A percentile compares a stretch with the other conserved stretches of the same genome.
These are phyloP conservation scores for Scenedesmus sp. DNA, from an alignment of 163 green algal genomes.

Conservation along the genomic window DNA sequence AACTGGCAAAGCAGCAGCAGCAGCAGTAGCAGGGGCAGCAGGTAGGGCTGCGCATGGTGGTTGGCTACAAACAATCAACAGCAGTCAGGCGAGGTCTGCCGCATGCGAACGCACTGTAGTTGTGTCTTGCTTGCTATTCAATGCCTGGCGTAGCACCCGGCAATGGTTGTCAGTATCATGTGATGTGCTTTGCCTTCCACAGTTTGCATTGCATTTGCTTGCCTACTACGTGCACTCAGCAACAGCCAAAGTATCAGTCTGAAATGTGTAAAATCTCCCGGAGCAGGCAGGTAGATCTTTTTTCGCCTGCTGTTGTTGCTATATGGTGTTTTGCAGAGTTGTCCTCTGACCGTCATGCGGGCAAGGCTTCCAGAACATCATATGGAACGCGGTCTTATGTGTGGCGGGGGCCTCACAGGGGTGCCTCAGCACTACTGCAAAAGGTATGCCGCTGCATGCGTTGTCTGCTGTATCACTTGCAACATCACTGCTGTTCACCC, in stretches of 20 bases:
- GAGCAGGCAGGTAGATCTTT: too few relatives aligned
- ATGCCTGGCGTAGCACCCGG: too few relatives aligned
- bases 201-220: too few relatives aligned
- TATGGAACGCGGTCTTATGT: conserved; percentile 54
- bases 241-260: too few relatives aligned
- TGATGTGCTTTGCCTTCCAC: too few relatives aligned
- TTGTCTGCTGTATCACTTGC: background rate
- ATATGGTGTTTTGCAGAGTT: background rate
- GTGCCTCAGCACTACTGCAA: conserved; percentile 6
- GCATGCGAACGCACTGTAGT: background rate
- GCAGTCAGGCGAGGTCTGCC: too few relatives aligned
- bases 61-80: background rate
- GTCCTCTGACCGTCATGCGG: background rate
- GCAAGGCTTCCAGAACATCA: background rate
- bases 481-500: background rate
- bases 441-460: background rate
- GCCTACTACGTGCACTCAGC: too few relatives aligned
- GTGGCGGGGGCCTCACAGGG: conserved; percentile 52
- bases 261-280: too few relatives aligned
- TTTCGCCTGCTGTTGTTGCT: background rate
- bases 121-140: too few relatives aligned
- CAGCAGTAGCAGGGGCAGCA: background rate
- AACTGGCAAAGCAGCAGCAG: background rate
- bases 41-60: background rate
- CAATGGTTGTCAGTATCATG: too few relatives aligned